A percentile compares a stretch with the other conserved stretches of the same genome.
Evolutionary conservation across 352 stramenopile genomes (phyloP).

Genomic region (Pythium brassicae): DNA sequence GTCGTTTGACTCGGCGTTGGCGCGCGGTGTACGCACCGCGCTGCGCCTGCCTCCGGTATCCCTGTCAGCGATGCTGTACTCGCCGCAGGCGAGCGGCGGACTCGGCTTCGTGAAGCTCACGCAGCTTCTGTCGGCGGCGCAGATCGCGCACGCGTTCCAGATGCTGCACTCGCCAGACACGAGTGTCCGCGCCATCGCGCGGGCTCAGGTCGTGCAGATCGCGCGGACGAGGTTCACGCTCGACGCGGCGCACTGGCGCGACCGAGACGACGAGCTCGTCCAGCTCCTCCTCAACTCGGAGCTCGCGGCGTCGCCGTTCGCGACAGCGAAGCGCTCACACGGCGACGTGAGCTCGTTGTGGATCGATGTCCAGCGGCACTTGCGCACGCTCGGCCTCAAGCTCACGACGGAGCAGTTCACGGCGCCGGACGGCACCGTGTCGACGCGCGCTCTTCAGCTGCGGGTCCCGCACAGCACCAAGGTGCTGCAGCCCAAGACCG

Average conservation of each 20-base stretch:
- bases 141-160: slow-evolving; percentile 13
- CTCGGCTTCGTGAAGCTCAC: slow-evolving; percentile 10
- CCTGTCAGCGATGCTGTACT: neutral
- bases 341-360: neutral
- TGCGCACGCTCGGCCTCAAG: neutral
- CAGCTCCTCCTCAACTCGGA: too few relatives aligned
- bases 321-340: too few relatives aligned
- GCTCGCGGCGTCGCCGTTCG: too few relatives aligned
- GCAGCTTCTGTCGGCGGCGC: slow-evolving; percentile 11
- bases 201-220: slow-evolving; percentile 8
- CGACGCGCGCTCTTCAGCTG: neutral
- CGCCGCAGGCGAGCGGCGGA: neutral
- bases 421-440: neutral
- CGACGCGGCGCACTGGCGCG: slow-evolving; percentile 11
- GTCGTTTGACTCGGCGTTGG: neutral
- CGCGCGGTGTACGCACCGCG: neutral
- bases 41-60: neutral
- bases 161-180: slow-evolving; percentile 15
- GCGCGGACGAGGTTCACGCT: neutral
- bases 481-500: neutral
- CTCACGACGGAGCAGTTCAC: neutral
- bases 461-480: neutral
- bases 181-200: neutral
- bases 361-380: neutral
- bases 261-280: too few relatives aligned